Base-by-base conservation (phyloP, 148 eudicot genomes). In the Pharnaceum exiguum region DNA sequence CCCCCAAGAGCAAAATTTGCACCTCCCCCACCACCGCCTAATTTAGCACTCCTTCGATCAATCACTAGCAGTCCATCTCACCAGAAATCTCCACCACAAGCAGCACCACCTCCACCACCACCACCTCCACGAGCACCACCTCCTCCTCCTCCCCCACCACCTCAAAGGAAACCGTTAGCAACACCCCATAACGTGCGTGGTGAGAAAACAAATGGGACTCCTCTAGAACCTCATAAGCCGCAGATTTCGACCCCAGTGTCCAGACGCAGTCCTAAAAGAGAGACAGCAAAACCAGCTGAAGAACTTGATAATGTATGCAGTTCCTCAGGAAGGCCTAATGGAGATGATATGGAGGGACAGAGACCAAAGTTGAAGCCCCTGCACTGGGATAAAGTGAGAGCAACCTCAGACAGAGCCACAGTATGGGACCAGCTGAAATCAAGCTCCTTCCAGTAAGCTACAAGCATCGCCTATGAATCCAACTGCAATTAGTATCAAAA, bases 351-450 rank as follows among this genome's bases (percentile, higher is more conserved):
- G 13, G 89, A 85, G 30, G 88, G 71, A 65, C 74, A 62, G 40
- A 83, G 73, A 58, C 89, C 95, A 26, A 87, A 67, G 65, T 59
- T 90, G 77, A 90, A 90, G 79, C 84, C 97, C 51, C 62, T 90
- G 56, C 95, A 90, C 30, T 90, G 97, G 97, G 97, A 90, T 74
- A 90, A 90, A 82, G 93, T 90, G 39, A 50, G 82, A 67, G 95
- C 97, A 55, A 78, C 85, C 54, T 85, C 97, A 0, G 95, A 82
- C 37, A 71, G 85, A 65, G 85, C 82, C 15, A 90, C 97, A 0
- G 97, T 84, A 32, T 90, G 97, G 97, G 97, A 90, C 74, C 89
- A 82, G 71, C 68, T 90, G 46, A 78, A 82, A 57, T 85, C 97
- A 25, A 90, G 97, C 86, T 84, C 95, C 65, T 90, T 90, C 69